Evolutionary conservation across 108 stramenopile genomes (phyloP).

Genomic region (Nitzschia inconspicua): DNA sequence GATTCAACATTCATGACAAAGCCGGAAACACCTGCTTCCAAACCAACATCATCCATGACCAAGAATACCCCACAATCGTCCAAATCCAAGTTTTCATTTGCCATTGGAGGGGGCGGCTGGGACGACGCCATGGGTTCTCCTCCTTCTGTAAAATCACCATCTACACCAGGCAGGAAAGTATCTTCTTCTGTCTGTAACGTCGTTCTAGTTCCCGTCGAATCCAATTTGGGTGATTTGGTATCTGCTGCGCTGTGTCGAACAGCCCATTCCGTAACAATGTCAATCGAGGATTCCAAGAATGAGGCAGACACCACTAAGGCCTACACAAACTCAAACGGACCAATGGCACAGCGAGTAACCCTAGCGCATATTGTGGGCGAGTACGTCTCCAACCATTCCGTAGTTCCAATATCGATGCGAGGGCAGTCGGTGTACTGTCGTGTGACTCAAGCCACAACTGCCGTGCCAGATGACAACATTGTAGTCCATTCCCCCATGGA

Average conservation of each 20-base stretch:
- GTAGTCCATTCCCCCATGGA: too few species aligned
- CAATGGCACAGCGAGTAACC: constrained; percentile 15
- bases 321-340: background rate
- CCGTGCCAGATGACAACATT: background rate
- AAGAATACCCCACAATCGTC: constrained; percentile 28
- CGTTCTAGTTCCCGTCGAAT: constrained; percentile 28
- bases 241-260: constrained; percentile 8
- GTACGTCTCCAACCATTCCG: background rate
- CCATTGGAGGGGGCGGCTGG: constrained; percentile 56
- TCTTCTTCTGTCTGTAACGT: too few species aligned
- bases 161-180: background rate
- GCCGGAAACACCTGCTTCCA: background rate
- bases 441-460: background rate
- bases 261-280: constrained; percentile 1
- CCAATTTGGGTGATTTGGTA: constrained; percentile 19
- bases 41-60: constrained; percentile 2
- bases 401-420: constrained; percentile 11
- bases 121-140: constrained; percentile 42
- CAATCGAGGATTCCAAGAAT: background rate
- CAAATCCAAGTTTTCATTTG: constrained; percentile 56
- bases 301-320: background rate
- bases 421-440: constrained; percentile 5
- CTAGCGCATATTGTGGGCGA: constrained; percentile 5
- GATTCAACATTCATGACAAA: background rate
- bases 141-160: constrained; percentile 1